Evolutionary conservation across 768 basidiomycete species (phyloP).

Genomic region (Kwoniella pini): DNA sequence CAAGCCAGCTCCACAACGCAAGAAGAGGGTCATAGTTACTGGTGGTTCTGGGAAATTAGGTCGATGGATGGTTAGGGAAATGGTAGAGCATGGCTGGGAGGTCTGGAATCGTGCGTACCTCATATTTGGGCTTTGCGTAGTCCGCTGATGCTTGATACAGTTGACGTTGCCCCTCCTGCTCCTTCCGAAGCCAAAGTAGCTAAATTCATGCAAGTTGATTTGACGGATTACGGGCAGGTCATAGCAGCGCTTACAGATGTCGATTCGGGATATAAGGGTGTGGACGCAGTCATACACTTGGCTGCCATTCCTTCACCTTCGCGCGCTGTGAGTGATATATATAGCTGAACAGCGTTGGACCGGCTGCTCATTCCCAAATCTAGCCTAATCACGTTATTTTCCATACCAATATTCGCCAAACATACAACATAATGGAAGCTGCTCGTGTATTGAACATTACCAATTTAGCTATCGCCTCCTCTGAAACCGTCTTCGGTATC

Average conservation of each 20-base stretch:
- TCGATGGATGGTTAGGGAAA: constrained; percentile 45
- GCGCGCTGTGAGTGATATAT: constrained; percentile 26
- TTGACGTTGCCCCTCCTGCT: constrained; percentile 34
- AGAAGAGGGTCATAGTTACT: constrained; percentile 43
- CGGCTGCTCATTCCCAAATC: neutral
- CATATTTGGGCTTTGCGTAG: neutral
- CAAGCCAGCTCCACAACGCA: constrained; percentile 15
- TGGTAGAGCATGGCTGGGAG: constrained; percentile 48
- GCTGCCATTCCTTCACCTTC: constrained; percentile 48
- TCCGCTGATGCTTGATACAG: constrained; percentile 16
- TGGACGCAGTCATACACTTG: constrained; percentile 50
- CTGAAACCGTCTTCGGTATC: constrained; percentile 52
- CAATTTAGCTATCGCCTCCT: constrained; percentile 47
- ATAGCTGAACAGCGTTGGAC: no score
- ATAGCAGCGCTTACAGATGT: constrained; percentile 37
- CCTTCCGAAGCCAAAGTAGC: constrained; percentile 33
- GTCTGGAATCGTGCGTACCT: constrained; percentile 37
- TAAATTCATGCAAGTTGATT: constrained; percentile 37
- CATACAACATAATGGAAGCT: constrained; percentile 53
- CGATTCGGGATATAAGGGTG: constrained; percentile 35
- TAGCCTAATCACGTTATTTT: constrained; percentile 50
- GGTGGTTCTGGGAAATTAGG: constrained; percentile 43
- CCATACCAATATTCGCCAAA: constrained; percentile 47
- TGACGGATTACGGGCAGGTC: constrained; percentile 51
- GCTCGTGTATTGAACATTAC: constrained; percentile 43